Evolutionary conservation across 345 rosid genomes (phyloP).

Genomic region (Eucalyptus dawsonii): DNA sequence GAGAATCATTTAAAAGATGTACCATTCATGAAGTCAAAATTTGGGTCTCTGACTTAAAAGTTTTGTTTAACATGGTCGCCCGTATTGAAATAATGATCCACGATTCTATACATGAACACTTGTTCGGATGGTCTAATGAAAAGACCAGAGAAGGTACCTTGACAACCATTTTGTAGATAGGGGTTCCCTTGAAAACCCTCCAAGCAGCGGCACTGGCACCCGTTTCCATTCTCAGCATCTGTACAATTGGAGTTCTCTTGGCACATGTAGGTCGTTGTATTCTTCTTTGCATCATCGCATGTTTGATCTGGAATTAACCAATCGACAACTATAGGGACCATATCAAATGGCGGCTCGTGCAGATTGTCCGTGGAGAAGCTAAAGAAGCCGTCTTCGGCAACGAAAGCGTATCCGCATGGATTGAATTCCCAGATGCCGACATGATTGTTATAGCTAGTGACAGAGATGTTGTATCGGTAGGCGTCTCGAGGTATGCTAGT

Average conservation of each 20-base stretch:
- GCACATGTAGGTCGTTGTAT: not conserved
- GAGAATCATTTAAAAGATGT: not conserved
- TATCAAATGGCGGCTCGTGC: too few species aligned
- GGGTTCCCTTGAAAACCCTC: slow-evolving; percentile 1
- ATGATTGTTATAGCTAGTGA: not conserved
- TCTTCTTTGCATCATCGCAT: not conserved
- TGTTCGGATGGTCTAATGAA: too few species aligned
- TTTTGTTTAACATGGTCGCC: too few species aligned
- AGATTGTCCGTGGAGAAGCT: not conserved
- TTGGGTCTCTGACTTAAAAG: not conserved
- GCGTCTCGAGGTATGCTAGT: not conserved
- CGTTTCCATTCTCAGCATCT: not conserved
- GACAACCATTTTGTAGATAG: too few species aligned
- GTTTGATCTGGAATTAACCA: not conserved
- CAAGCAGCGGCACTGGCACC: slow-evolving; percentile 1
- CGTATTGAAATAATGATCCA: too few species aligned
- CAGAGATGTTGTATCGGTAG: not conserved
- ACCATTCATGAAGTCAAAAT: not conserved
- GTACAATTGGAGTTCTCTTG: not conserved
- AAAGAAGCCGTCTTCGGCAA: not conserved
- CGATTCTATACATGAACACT: too few species aligned
- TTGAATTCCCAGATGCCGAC: not conserved
- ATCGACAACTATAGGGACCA: not conserved
- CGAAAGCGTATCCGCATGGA: not conserved
- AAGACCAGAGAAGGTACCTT: too few species aligned